A percentile compares a stretch with the other conserved stretches of the same genome.
Evolutionary conservation across 2,329 filamentous ascomycete species (phyloP).

Genomic region (Cryphonectria radicalis): DNA sequence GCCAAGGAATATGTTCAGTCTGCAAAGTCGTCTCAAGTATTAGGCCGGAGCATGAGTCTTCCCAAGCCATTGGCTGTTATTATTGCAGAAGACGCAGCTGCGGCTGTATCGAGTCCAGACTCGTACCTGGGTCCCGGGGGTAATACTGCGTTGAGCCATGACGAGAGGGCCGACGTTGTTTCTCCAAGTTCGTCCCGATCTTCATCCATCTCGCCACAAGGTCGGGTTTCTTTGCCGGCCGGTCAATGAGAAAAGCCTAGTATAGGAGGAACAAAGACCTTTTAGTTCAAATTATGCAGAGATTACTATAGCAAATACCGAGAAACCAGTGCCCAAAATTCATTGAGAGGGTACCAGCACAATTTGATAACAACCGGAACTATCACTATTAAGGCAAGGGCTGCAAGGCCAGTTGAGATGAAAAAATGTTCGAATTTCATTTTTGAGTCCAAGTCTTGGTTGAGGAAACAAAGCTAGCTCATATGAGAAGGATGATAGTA

Average conservation of each 20-base stretch:
- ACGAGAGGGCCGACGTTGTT: background rate
- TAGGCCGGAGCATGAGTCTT: background rate
- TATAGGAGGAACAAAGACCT: no score
- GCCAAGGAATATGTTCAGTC: background rate
- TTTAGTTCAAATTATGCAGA: no score
- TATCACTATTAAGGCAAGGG: no score
- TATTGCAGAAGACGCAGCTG: background rate
- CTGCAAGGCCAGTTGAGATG: no score
- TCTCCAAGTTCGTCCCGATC: background rate
- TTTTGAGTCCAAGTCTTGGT: no score
- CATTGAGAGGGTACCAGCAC: no score
- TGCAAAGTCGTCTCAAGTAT: background rate
- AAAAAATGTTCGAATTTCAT: no score
- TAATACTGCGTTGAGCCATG: background rate
- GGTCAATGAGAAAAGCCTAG: background rate
- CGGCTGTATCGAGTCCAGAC: background rate
- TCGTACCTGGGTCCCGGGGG: background rate
- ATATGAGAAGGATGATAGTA: no score
- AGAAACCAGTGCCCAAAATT: no score
- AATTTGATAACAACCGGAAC: no score
- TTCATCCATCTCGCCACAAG: background rate
- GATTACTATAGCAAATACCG: no score
- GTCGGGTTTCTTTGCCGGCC: background rate
- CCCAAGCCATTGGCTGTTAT: background rate
- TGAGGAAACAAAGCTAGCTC: no score